Base-by-base conservation (phyloP, 805 yeast species). In the Novakomyces olei region DNA sequence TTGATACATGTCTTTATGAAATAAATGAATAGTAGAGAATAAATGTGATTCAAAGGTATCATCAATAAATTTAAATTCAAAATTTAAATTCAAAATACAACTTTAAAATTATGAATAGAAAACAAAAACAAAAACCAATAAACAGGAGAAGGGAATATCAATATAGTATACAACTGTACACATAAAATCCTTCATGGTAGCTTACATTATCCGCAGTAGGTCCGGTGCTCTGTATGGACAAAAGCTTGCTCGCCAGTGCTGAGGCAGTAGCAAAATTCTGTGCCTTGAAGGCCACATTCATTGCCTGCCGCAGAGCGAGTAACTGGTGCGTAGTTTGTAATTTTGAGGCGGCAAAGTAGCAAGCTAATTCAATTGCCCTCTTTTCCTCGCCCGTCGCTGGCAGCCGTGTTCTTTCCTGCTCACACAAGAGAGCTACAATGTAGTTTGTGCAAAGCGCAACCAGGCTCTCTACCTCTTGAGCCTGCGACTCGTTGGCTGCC, bases 291-390 rank as follows among this genome's bases (percentile, higher is more conserved):
- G 88, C 69, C 58, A 79, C 92, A 29, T 76, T 71, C 88, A 85
- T 77, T 26, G 99, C 98, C 36, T 81, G 93, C 51, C 80, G 91
- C 45, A 81, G 62, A 8, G 96, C 93, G 47, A 80, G 74, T 34
- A 74, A 68, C 37, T 75, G 68, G 54, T 88, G 98, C 5, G 75
- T 73, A 23, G 77, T 72, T 41, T 75, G 79, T 44, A 88, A 64
- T 41, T 75, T 67, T 18, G 83, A 73, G 48, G 68, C 72, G 9
- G 98, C 80, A 61, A 88, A 91, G 55, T 85, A 85, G 1, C 96
- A 91, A 4, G 98, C 96, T 42, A 88, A 60, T 54, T 88, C 96
- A 48, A 88, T 63, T 53, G 80, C 83, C 40, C 96, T 75, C 53
- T 80, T 75, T 19, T 65, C 64, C 8, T 35, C 37, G 10, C 14